phyloP scores from a whole-genome alignment of 2,329 filamentous ascomycete genomes.

The Colletotrichum sp. region DNA sequence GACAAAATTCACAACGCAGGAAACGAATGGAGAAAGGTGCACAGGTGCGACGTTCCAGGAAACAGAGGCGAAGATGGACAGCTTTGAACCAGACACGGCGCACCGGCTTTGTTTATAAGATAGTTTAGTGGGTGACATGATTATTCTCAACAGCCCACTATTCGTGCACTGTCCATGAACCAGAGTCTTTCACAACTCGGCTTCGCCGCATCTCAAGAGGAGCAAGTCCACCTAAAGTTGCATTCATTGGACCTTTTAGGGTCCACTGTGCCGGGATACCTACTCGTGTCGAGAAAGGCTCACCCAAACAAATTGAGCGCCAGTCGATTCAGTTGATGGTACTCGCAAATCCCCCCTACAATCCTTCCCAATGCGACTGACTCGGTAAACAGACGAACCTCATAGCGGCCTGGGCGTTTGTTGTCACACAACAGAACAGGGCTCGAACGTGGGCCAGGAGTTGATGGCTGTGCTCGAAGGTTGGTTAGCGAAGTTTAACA shows the following conservation, averaged over 20 bases:
- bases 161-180: neutral
- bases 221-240: neutral
- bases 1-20: neutral
- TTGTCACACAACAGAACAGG: neutral
- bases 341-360: neutral
- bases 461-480: neutral
- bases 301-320: neutral
- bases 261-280: neutral
- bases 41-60: neutral
- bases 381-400: neutral
- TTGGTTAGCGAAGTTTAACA: neutral
- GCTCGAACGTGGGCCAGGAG: neutral
- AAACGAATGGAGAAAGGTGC: neutral
- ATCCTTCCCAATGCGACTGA: neutral
- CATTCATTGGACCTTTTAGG: neutral
- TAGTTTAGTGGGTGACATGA: neutral
- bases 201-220: neutral
- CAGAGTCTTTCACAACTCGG: neutral
- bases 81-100: fast-evolving
- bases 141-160: neutral
- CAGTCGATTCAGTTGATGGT: neutral
- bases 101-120: neutral
- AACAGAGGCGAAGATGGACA: neutral
- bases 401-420: neutral
- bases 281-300: neutral